A percentile compares a stretch with the other conserved stretches of the same genome.
Conservation (phyloP, 495 filamentous ascomycete species). For the Aspergillus mulundensis region DNA sequence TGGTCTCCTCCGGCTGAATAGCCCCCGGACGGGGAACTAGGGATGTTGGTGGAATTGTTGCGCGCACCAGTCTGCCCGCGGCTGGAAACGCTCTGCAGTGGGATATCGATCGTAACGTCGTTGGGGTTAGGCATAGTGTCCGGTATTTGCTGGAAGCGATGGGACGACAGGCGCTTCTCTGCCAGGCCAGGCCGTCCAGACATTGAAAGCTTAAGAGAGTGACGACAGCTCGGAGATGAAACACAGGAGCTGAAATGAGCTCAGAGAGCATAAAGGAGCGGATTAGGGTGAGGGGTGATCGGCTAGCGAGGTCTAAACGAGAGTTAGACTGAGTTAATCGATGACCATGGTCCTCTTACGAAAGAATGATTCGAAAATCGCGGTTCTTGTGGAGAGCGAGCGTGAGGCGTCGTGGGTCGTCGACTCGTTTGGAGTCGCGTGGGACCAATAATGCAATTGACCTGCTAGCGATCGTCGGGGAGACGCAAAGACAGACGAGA, state of each 20-base stretch:
- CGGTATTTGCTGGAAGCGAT: conserved; percentile 45
- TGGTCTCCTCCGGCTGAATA: conserved; percentile 14
- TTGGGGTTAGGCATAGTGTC: conserved; percentile 45
- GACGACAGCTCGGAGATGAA: background rate
- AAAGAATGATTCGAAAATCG: conserved; percentile 2
- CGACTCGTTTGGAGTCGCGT: background rate
- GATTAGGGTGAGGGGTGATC: conserved; percentile 8
- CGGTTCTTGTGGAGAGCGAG: conserved; percentile 13
- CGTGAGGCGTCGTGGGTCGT: conserved; percentile 6
- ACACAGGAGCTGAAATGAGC: background rate
- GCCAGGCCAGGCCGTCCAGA: conserved; percentile 29
- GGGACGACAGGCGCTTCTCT: conserved; percentile 36
- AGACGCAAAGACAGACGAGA: background rate
- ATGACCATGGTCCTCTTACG: background rate
- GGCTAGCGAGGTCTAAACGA: conserved; percentile 6
- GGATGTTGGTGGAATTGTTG: conserved; percentile 28
- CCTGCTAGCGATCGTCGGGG: conserved; percentile 3
- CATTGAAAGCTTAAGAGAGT: conserved; percentile 21
- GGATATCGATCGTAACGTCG: conserved; percentile 59
- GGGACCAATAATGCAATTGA: background rate
- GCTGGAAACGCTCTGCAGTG: conserved; percentile 41
- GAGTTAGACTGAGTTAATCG: background rate
- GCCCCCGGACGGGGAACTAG: conserved; percentile 15
- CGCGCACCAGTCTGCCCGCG: conserved; percentile 44
- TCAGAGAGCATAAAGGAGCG: conserved; percentile 6